Conservation (phyloP, 768 basidiomycete species). For the Serendipita indica region DNA sequence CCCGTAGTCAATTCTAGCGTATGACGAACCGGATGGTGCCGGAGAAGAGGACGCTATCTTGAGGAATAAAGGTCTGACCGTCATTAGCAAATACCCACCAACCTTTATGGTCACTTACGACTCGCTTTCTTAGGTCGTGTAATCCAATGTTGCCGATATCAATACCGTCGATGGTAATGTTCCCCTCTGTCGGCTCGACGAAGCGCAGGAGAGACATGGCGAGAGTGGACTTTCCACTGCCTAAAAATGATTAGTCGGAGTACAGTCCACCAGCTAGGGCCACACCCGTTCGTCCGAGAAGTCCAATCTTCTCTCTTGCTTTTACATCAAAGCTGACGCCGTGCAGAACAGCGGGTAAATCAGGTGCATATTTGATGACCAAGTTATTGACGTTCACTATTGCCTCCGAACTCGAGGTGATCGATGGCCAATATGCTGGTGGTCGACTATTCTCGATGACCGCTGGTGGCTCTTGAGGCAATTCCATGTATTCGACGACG, state of each 20-base stretch:
- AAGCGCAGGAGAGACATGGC: conserved; percentile 28
- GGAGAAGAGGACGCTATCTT: conserved; percentile 10
- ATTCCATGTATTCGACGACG: conserved; percentile 35
- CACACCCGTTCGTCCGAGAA: conserved; percentile 61
- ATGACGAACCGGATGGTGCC: conserved; percentile 9
- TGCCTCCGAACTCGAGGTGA: conserved; percentile 31
- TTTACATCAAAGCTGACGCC: conserved; percentile 55
- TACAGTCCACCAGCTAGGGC: too few species aligned
- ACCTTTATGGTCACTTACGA: background rate
- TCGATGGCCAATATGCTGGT: conserved; percentile 90
- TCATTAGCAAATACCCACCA: background rate
- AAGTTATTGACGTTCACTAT: conserved; percentile 61
- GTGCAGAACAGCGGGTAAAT: conserved; percentile 67
- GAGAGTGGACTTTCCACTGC: conserved; percentile 20
- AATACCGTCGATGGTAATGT: conserved; percentile 28
- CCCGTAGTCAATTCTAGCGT: background rate
- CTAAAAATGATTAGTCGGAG: background rate
- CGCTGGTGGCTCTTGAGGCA: conserved; percentile 48
- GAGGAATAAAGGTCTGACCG: conserved; percentile 9
- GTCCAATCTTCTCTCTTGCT: conserved; percentile 58
- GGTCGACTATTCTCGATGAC: conserved; percentile 58
- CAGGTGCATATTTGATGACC: conserved; percentile 61
- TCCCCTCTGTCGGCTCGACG: conserved; percentile 24
- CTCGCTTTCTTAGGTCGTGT: conserved; percentile 20
- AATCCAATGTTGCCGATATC: conserved; percentile 29